A percentile compares a stretch with the other conserved stretches of the same genome.
Evolutionary conservation across 139 green algal species (phyloP).

Genomic region (Pseudopediastrum boryanum): DNA sequence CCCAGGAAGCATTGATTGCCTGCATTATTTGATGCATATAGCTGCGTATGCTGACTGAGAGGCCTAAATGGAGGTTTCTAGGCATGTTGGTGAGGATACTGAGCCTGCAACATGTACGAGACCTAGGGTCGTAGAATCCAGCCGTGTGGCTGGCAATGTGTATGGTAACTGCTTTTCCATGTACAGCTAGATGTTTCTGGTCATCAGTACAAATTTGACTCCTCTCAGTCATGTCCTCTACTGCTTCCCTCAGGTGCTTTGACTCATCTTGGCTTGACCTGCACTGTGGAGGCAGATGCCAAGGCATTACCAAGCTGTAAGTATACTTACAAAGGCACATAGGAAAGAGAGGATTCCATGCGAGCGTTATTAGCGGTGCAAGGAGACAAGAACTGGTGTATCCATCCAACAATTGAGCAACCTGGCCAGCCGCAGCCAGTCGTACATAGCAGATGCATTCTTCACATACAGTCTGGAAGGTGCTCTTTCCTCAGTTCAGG

Average conservation of each 20-base stretch:
- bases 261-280: constrained; percentile 54
- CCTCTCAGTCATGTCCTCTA: not conserved
- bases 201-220: not conserved
- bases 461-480: not conserved
- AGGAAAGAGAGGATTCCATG: not conserved
- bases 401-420: not conserved
- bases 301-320: constrained; percentile 54
- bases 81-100: too few relatives aligned
- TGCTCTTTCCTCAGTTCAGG: not conserved
- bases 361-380: not conserved
- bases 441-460: too few relatives aligned
- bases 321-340: not conserved
- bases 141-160: not conserved
- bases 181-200: too few relatives aligned
- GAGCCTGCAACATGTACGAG: not conserved
- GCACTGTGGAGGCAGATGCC: constrained; percentile 58
- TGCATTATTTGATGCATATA: too few relatives aligned
- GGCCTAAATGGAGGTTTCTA: too few relatives aligned
- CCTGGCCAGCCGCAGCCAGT: not conserved
- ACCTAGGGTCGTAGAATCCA: not conserved
- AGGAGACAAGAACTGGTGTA: not conserved
- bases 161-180: too few relatives aligned
- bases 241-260: constrained; percentile 41
- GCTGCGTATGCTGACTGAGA: too few relatives aligned
- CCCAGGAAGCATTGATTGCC: too few relatives aligned